Conservation (phyloP, 2,329 filamentous ascomycete genomes). For the Cercospora sojina region DNA sequence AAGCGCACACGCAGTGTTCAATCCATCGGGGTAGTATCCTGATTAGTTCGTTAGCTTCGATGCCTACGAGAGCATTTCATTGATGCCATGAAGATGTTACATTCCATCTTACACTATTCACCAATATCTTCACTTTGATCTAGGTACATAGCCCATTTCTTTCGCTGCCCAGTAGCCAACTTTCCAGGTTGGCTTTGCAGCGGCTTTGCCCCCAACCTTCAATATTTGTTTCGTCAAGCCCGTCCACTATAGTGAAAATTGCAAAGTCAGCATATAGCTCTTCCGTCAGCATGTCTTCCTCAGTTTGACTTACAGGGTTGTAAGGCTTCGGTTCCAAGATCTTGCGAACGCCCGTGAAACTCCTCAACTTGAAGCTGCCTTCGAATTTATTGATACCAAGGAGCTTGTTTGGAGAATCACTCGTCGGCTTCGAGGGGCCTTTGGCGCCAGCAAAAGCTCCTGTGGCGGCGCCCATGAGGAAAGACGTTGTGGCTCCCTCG, state of each 20-base stretch:
- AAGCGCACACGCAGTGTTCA: too few relatives aligned
- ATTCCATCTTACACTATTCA: too few relatives aligned
- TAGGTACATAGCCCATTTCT: neutral
- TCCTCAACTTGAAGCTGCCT: neutral
- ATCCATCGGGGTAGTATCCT: too few relatives aligned
- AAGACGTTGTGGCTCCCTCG: neutral
- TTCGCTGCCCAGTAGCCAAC: neutral
- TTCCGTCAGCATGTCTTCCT: neutral
- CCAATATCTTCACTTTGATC: too few relatives aligned
- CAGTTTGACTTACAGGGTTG: neutral
- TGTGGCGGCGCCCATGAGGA: neutral
- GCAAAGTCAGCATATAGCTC: neutral
- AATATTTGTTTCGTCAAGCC: neutral
- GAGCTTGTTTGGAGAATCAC: neutral
- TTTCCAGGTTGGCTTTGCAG: neutral
- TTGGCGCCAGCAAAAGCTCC: neutral
- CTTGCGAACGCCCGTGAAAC: neutral
- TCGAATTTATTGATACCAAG: neutral
- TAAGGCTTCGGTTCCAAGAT: neutral
- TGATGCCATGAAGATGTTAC: too few relatives aligned
- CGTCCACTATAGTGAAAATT: neutral
- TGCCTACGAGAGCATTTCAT: too few relatives aligned
- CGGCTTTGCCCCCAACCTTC: neutral
- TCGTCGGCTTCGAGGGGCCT: neutral
- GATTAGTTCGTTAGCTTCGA: too few relatives aligned